Base-by-base conservation (phyloP, 768 basidiomycete species). In the Boletus vinaceobasis region DNA sequence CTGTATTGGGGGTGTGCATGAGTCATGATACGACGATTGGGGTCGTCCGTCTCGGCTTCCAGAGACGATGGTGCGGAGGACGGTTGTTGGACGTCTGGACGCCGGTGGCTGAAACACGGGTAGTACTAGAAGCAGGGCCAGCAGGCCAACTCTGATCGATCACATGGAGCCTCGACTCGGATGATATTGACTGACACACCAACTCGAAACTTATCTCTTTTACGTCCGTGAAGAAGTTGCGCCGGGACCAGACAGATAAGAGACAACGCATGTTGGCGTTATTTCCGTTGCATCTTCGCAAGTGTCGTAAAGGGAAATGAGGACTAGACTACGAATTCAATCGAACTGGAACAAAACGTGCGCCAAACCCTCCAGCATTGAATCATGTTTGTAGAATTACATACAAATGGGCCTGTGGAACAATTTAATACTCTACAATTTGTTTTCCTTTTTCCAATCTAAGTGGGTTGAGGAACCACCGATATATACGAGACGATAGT, bases 351-450 rank as follows among this genome's bases (percentile, higher is more conserved):
- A 36, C 31, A 13, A n/a, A 37, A n/a, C 26, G 39, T 21, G 50
- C n/a, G 32, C 39, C 8, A 5, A 38, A 39, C 40, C 26, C 21
- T 42, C 35, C 3, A 43, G 35, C n/a, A 15, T n/a, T n/a, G n/a
- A n/a, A n/a, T n/a, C n/a, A 26, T 27, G 14, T 7, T 14, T 19
- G 39, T 60, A 60, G 14, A 58, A 39, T 57, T 59, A 67, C 59
- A 64, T 53, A 45, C 48, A 43, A 42, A 1, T 13, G 19, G 14
- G 2, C 11, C 11, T 8, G 26, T 43, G 27, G 50, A 38, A 43
- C 32, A 10, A n/a, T n/a, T 40, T 14, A 35, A 42, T 50, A 39
- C 27, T 57, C 47, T 60, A 53, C 39, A 43, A 14, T 43, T 43
- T 51, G 33, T 49, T 33, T 55, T 13, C 19, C 6, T 45, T 11